These are phyloP conservation scores for Aspergillus baeticus DNA, from an alignment of 495 filamentous ascomycete species.

Conservation along the genomic window DNA sequence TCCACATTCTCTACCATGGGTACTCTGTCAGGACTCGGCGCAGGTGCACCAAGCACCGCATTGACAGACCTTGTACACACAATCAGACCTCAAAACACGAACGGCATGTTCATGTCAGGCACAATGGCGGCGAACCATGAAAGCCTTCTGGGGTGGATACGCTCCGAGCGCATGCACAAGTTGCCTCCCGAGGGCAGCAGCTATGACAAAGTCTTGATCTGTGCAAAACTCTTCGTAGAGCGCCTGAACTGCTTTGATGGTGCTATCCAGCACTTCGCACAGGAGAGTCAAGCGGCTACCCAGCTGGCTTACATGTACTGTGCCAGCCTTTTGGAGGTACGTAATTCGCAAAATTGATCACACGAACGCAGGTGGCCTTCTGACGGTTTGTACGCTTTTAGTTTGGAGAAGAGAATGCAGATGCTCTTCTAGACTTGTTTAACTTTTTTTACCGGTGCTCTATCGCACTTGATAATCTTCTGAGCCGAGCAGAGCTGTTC, in stretches of 20 bases:
- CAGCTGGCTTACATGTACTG: constrained; percentile 38
- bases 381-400: constrained; percentile 5
- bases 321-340: constrained; percentile 33
- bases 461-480: constrained; percentile 29
- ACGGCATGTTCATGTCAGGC: neutral
- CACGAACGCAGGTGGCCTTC: neutral
- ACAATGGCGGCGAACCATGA: constrained; percentile 20
- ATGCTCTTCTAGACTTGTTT: constrained; percentile 33
- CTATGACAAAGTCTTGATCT: constrained; percentile 38
- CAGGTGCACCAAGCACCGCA: neutral
- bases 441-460: constrained; percentile 38
- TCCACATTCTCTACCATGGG: neutral
- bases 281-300: constrained; percentile 35
- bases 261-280: constrained; percentile 31
- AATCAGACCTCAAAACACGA: constrained; percentile 7
- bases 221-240: constrained; percentile 23
- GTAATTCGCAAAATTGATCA: neutral
- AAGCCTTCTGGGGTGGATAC: constrained; percentile 27
- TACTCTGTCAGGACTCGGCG: neutral
- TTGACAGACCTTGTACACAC: constrained; percentile 14
- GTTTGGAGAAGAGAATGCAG: constrained; percentile 36
- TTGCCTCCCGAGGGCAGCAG: constrained; percentile 38
- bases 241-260: constrained; percentile 32
- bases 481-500: constrained; percentile 36
- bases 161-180: constrained; percentile 34